Evolutionary conservation across 163 green algal species (phyloP).

Genomic region (Scenedesmus sp.): DNA sequence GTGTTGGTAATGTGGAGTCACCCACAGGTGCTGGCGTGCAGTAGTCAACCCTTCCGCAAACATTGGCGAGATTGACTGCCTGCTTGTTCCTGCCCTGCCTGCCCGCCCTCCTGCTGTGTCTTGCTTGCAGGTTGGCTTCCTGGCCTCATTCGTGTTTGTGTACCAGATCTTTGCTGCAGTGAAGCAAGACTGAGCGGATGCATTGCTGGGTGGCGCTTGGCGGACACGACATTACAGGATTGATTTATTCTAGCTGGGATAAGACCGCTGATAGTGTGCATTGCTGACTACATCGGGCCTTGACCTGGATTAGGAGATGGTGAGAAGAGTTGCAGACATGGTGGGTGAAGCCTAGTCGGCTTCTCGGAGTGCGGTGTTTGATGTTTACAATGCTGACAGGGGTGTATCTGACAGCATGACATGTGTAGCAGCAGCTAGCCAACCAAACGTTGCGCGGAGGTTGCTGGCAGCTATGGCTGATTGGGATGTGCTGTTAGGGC

Average conservation of each 20-base stretch:
- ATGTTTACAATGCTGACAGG: neutral
- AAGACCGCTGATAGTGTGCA: neutral
- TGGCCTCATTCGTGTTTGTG: slow-evolving; percentile 71
- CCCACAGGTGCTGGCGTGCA: neutral
- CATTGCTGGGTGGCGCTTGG: neutral
- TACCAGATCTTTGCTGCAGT: slow-evolving; percentile 80
- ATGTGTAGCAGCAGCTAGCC: no score
- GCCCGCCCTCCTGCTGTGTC: no score
- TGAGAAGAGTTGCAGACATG: no score
- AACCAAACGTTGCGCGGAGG: no score
- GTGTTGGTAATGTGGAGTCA: neutral
- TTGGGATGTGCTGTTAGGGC: neutral
- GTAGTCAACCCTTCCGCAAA: no score
- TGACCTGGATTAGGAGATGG: neutral
- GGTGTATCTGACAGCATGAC: neutral
- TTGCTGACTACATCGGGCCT: neutral
- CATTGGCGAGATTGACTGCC: neutral
- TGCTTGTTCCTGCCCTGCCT: neutral
- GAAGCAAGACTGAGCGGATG: slow-evolving; percentile 69
- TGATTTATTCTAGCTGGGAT: neutral
- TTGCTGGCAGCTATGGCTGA: neutral
- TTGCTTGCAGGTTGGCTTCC: slow-evolving; percentile 60
- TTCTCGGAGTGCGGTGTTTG: no score
- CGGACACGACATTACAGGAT: neutral
- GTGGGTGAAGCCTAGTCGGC: no score